Conservation (phyloP, 768 basidiomycete genomes). For the Tremella fuciformis region DNA sequence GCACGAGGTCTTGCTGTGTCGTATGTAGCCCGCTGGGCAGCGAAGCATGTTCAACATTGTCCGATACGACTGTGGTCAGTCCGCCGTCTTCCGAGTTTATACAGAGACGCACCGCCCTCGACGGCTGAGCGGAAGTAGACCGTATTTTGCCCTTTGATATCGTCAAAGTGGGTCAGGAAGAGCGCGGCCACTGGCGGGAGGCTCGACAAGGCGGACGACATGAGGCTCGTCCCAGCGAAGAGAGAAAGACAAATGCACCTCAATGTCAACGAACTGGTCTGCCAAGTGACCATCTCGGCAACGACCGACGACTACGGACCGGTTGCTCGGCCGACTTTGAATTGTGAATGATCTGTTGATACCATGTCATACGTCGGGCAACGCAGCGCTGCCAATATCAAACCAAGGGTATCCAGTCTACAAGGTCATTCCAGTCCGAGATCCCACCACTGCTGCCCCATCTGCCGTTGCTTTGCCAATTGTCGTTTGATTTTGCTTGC, state of each 20-base stretch:
- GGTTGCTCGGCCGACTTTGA: not conserved
- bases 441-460: no score
- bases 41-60: constrained; percentile 37
- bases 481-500: no score
- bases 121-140: constrained; percentile 18
- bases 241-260: no score
- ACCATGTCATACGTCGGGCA: no score
- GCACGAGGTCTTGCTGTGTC: constrained; percentile 35
- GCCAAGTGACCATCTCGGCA: no score
- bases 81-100: not conserved
- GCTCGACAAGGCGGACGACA: not conserved
- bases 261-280: no score
- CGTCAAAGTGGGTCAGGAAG: constrained; percentile 50
- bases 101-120: not conserved
- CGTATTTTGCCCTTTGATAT: constrained; percentile 48
- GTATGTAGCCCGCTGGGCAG: constrained; percentile 47
- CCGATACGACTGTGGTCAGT: not conserved
- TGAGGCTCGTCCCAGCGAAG: no score
- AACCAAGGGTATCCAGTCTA: no score
- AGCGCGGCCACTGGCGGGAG: constrained; percentile 39
- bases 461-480: no score
- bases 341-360: not conserved
- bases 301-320: not conserved
- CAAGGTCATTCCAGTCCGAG: no score
- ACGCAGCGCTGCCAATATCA: no score